Base-by-base conservation (phyloP, 75 land plant genomes). In the Adiantum capillusveneris region DNA sequence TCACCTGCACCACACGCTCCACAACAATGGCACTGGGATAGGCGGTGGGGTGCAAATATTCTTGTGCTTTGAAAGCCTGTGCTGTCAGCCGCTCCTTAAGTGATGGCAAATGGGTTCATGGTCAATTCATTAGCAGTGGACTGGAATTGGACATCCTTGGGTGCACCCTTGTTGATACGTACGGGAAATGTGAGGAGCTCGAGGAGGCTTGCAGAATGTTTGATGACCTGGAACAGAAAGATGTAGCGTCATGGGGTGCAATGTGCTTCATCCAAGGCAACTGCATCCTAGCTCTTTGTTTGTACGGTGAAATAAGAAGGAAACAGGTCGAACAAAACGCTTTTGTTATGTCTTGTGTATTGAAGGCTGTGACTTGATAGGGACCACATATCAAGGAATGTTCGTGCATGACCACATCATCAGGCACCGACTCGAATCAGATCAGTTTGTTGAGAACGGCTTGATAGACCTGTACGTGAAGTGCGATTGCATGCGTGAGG, bases 391-490 rank as follows among this genome's bases (percentile, higher is more conserved):
- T 28, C 34, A 41, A 29, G 81, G 77, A 0, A 60, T 22, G 53
- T 55, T 51, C 44, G 31, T 70, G 18, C 77, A 79, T 62, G 56
- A 30, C 13, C 51, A 59, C 48, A 56, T 79, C 5, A 28, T 49
- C 0, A 56, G 58, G 39, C 25, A 34, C 22, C 31, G 42, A 16
- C 44, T 74, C 29, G 45, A 50, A 5, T 7, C 7, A 19, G 63
- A 75, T 61, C 24, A 64, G 1, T 55, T 64, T 61, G 65, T 79
- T 42, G 64, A 68, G 31, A 69, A 52, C 53, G 61, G 74, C 1
- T 46, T 79, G 20, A 36, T 79, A 25, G 58, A 70, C 43, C 65
- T 79, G 78, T 79, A 74, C 45, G 65, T 64, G 0, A 79, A 65
- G 24, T 79, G 78, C 37, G 73, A 73, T 1, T 42, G 61, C 50